Evolutionary conservation across 441 rosid species (phyloP), one percentile per base, ranked within the genome.

Genomic region (Jatropha podagrica): DNA sequence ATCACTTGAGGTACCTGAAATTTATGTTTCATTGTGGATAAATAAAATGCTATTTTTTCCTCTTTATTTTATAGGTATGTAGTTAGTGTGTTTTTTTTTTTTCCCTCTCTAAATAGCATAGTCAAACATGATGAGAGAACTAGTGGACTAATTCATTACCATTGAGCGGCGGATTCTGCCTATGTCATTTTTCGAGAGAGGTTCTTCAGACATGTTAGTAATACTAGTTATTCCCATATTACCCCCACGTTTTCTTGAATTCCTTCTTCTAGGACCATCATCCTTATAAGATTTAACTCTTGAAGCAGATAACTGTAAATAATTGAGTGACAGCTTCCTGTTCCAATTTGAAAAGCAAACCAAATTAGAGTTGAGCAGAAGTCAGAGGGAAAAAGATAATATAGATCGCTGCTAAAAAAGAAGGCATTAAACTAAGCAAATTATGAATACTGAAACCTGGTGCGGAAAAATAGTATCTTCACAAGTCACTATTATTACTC

Each of bases 261-360:
- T 93, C 81, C 91, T 90, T 83, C 92, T 88, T 85, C 90, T 88
- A 68, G 81, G 77, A 52, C 89, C 73, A 38, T 85, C 89, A 73
- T 90, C 94, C 82, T 80, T 86, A 73, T 86, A 85, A 23, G 79
- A 77, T 81, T 85, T 89, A 76, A 72, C 84, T 78, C 83, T 91
- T 44, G 83, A 83, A 77, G 96, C 88, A 83, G 91, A 80, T 76
- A 91, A 87, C 74, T 92, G 95, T 61, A 90, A 77, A 83, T 91
- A 93, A 87, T 83, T 88, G 80, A 86, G 89, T 51, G 99, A 89
- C 78, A 96, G 90, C 84, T 86, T 92, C 93, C 98, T 93, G 93
- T 68, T 81, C 81, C 82, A 86, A 66, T 72, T 63, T 69, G 61
- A 75, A 79, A 66, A 51, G 55, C 51, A 78, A 70, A 78, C 54